Percentiles rank a stretch among this genome's conserved stretches.
phyloP scores from a whole-genome alignment of 2,329 filamentous ascomycete genomes.

The Pezicula radicicola region DNA sequence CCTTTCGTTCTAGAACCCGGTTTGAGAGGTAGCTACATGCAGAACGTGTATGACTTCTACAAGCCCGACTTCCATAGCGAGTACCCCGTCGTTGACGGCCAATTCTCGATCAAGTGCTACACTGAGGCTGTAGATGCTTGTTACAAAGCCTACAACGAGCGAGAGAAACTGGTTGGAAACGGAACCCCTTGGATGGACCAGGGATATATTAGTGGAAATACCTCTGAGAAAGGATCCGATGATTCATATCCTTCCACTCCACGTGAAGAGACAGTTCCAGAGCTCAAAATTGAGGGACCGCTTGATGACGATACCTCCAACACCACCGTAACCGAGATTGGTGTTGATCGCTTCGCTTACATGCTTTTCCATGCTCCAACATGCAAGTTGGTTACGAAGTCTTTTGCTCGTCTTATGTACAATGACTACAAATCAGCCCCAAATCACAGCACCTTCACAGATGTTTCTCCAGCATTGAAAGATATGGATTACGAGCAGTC shows the following conservation, averaged over 20 bases:
- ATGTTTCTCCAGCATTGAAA: slow-evolving; percentile 72
- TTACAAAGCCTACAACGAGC: slow-evolving; percentile 77
- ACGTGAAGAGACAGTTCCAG: no score
- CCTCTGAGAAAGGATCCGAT: no score
- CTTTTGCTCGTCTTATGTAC: slow-evolving; percentile 81
- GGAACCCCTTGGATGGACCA: no score
- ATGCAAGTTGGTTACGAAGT: slow-evolving; percentile 86
- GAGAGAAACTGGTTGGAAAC: slow-evolving; percentile 43
- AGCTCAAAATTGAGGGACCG: no score
- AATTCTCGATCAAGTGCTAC: slow-evolving; percentile 81
- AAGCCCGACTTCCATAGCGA: slow-evolving; percentile 86
- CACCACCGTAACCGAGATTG: slow-evolving; percentile 56
- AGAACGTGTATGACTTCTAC: slow-evolving; percentile 87
- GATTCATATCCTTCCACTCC: no score
- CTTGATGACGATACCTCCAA: no score
- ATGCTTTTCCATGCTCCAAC: slow-evolving; percentile 80
- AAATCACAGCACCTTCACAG: slow-evolving; percentile 62
- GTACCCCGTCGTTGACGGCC: slow-evolving; percentile 82
- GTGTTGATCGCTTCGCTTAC: slow-evolving; percentile 80
- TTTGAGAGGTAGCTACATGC: slow-evolving; percentile 76
- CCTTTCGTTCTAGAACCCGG: slow-evolving; percentile 76
- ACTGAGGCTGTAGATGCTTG: slow-evolving; percentile 75
- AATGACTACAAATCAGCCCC: slow-evolving; percentile 74
- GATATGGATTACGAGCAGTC: slow-evolving; percentile 79
- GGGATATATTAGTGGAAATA: no score